Evolutionary conservation across 108 stramenopile genomes (phyloP).

Genomic region (Nitzschia putrida): DNA sequence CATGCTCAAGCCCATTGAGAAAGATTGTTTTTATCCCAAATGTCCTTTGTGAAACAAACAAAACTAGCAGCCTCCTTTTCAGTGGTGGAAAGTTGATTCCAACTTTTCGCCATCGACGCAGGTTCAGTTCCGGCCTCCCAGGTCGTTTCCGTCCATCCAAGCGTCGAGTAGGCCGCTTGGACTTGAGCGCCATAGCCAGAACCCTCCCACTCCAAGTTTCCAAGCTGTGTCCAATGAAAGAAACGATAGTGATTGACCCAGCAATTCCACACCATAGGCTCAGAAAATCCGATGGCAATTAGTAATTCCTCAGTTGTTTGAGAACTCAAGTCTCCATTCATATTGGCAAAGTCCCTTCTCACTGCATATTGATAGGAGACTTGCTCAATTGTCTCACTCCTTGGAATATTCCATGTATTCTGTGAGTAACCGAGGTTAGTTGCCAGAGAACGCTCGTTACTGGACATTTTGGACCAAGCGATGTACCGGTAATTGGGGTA

Average conservation of each 20-base stretch:
- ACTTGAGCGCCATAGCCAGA: neutral
- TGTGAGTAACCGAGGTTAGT: neutral
- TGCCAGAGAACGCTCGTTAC: neutral
- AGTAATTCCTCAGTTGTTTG: neutral
- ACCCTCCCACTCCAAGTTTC: neutral
- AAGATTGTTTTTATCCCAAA: neutral
- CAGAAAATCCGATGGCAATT: neutral
- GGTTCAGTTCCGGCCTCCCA: neutral
- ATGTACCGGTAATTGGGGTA: neutral
- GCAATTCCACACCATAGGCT: neutral
- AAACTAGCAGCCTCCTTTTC: constrained; percentile 3
- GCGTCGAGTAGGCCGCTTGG: neutral
- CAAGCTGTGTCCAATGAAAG: neutral
- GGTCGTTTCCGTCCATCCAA: neutral
- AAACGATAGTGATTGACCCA: constrained; percentile 2
- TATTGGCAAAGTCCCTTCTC: neutral
- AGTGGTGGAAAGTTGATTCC: neutral
- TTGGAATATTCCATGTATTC: neutral
- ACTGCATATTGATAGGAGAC: neutral
- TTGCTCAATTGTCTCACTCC: neutral
- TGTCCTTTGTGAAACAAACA: neutral
- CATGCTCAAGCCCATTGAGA: neutral
- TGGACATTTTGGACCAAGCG: neutral
- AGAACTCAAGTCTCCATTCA: neutral
- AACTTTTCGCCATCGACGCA: neutral